A percentile compares a stretch with the other conserved stretches of the same genome.
Conservation (phyloP, 2,329 filamentous ascomycete genomes). For the Furcasterigmium furcatum region DNA sequence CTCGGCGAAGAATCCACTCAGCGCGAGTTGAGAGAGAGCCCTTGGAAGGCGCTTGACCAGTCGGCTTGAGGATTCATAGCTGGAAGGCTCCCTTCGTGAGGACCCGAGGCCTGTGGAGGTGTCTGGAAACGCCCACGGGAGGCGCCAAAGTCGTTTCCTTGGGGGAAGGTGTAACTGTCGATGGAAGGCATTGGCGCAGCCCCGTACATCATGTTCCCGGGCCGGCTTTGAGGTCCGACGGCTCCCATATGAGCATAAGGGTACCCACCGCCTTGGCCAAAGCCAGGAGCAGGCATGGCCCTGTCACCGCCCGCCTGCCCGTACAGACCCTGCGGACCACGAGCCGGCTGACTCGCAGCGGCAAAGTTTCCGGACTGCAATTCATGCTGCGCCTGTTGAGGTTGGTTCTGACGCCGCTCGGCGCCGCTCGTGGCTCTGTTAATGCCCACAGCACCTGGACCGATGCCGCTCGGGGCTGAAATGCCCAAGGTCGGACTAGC, state of each 20-base stretch:
- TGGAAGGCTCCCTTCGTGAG: constrained; percentile 19
- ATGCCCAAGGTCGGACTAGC: constrained; percentile 73
- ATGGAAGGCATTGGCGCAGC: constrained; percentile 33
- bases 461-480: constrained; percentile 65
- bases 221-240: constrained; percentile 25
- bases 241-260: constrained; percentile 20
- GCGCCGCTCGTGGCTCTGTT: constrained; percentile 33
- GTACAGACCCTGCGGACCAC: constrained; percentile 39
- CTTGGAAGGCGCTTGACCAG: constrained; percentile 65
- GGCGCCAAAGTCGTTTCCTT: constrained; percentile 40
- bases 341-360: constrained; percentile 30
- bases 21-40: constrained; percentile 67
- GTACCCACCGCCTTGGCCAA: constrained; percentile 32
- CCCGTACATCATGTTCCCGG: constrained; percentile 31
- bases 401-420: constrained; percentile 43
- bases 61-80: constrained; percentile 39
- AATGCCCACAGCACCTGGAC: constrained; percentile 62
- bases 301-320: constrained; percentile 39
- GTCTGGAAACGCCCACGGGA: constrained; percentile 45
- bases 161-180: constrained; percentile 41
- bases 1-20: constrained; percentile 21
- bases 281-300: constrained; percentile 29
- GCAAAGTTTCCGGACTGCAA: constrained; percentile 37
- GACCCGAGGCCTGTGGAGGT: constrained; percentile 26
- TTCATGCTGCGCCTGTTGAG: constrained; percentile 24